Percentiles rank a stretch among this genome's conserved stretches.
phyloP scores from a whole-genome alignment of 2,329 filamentous ascomycete species.

The Aspergillus sp. region DNA sequence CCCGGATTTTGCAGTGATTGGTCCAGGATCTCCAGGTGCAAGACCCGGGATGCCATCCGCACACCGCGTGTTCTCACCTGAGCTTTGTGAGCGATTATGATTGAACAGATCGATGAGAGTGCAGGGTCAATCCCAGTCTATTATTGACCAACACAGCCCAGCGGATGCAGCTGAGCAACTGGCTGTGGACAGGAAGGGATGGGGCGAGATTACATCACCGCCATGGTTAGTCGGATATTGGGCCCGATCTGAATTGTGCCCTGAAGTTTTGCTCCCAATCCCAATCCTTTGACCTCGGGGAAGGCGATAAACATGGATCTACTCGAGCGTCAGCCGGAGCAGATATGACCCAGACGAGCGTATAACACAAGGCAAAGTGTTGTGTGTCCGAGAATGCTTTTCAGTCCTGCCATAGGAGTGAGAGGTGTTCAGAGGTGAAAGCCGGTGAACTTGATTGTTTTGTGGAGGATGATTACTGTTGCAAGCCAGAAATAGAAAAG shows the following conservation, averaged over 20 bases:
- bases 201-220: slow-evolving; percentile 6
- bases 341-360: neutral
- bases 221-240: neutral
- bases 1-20: slow-evolving; percentile 3
- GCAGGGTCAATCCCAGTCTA: slow-evolving; percentile 7
- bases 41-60: neutral
- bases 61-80: slow-evolving; percentile 7
- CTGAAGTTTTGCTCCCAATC: slow-evolving; percentile 10
- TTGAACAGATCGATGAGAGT: neutral
- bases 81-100: neutral
- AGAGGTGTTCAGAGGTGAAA: neutral
- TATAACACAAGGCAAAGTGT: neutral
- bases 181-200: neutral
- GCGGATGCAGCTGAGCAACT: neutral
- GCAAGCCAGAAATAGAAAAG: slow-evolving; percentile 25
- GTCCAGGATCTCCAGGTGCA: neutral
- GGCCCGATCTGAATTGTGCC: slow-evolving; percentile 3
- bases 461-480: slow-evolving; percentile 24
- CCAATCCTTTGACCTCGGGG: neutral
- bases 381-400: neutral
- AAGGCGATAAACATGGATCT: neutral
- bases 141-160: neutral
- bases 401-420: neutral
- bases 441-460: slow-evolving; percentile 23
- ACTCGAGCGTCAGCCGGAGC: neutral